Conservation (phyloP, 2,329 filamentous ascomycete species). For the Geosmithia morbida region DNA sequence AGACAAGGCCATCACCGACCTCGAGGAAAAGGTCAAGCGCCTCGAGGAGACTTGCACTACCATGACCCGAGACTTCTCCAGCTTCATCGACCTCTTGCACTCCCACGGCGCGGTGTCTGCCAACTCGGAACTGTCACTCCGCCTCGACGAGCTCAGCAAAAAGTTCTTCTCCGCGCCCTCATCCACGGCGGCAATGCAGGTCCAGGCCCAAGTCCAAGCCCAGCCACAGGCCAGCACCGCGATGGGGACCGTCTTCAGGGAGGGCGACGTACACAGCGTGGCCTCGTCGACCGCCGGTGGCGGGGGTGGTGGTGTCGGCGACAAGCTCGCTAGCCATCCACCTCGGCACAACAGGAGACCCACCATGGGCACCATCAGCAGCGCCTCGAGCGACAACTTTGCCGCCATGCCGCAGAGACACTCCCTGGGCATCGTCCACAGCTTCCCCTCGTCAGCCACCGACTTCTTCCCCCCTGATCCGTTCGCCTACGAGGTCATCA, state of each 20-base stretch:
- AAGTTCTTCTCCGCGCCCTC: neutral
- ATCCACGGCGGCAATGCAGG: neutral
- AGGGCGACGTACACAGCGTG: neutral
- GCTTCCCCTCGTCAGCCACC: slow-evolving; percentile 2
- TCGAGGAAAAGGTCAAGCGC: slow-evolving; percentile 55
- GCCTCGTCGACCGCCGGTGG: neutral
- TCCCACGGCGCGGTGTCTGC: slow-evolving; percentile 39
- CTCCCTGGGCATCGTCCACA: slow-evolving; percentile 2
- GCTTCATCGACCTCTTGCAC: slow-evolving; percentile 24
- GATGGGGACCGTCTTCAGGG: neutral
- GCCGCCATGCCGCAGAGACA: neutral
- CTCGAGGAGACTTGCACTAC: slow-evolving; percentile 57
- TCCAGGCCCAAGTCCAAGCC: neutral
- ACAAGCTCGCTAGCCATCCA: neutral
- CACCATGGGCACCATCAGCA: slow-evolving; percentile 1
- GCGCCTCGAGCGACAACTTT: neutral
- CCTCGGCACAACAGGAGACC: neutral
- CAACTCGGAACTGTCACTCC: slow-evolving; percentile 29
- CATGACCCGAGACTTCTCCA: slow-evolving; percentile 59
- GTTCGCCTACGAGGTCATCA: slow-evolving; percentile 31
- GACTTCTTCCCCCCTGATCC: slow-evolving; percentile 2
- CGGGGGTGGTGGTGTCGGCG: neutral
- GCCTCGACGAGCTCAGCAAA: neutral
- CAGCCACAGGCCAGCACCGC: neutral
- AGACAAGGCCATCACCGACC: slow-evolving; percentile 61